These are phyloP conservation scores for Rhododendron vialii DNA, from an alignment of 148 eudicot species.

Conservation along the genomic window DNA sequence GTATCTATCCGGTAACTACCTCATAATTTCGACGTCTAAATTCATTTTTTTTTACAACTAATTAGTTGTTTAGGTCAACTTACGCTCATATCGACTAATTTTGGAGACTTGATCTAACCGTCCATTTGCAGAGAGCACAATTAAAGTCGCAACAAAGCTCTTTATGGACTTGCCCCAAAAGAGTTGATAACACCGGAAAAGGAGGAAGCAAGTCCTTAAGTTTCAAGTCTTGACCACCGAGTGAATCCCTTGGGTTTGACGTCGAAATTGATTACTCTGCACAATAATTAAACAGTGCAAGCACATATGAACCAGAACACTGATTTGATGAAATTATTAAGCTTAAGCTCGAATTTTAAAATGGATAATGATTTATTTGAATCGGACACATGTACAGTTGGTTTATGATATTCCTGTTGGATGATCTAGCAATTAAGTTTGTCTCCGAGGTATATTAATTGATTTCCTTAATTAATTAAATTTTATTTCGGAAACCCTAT, in stretches of 20 bases:
- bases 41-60: too few relatives aligned
- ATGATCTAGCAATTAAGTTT: not conserved
- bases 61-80: too few relatives aligned
- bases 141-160: not conserved
- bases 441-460: not conserved
- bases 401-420: not conserved
- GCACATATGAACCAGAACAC: not conserved
- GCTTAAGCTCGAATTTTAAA: not conserved
- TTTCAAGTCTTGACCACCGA: not conserved
- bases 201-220: not conserved
- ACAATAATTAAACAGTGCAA: not conserved
- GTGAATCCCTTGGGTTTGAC: not conserved
- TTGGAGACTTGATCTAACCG: not conserved
- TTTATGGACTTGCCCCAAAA: not conserved
- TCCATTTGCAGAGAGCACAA: not conserved
- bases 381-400: not conserved
- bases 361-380: not conserved
- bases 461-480: not conserved
- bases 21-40: too few relatives aligned
- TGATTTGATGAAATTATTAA: not conserved
- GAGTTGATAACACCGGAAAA: not conserved
- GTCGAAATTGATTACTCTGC: not conserved
- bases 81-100: too few relatives aligned
- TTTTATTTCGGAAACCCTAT: not conserved
- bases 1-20: too few relatives aligned